These are phyloP conservation scores for Vaucheria bursata DNA, from an alignment of 352 stramenopile species.

Conservation along the genomic window DNA sequence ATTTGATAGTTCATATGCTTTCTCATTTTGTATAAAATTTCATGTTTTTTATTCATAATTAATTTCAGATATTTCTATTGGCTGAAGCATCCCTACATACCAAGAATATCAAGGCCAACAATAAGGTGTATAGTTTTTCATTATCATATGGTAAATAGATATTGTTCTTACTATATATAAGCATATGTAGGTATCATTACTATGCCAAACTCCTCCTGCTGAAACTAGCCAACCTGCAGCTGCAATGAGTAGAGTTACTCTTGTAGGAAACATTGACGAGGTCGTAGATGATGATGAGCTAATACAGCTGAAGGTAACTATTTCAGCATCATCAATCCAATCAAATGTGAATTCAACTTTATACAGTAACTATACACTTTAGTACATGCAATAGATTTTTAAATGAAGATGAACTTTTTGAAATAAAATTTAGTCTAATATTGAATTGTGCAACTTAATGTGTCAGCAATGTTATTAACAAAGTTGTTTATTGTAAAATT, in stretches of 20 bases:
- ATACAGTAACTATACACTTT: too few relatives aligned
- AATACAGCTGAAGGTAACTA: slow-evolving; percentile 38
- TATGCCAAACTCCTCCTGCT: slow-evolving; percentile 48
- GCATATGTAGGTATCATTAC: slow-evolving; percentile 37
- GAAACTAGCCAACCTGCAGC: slow-evolving; percentile 31
- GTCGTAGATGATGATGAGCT: slow-evolving; percentile 48
- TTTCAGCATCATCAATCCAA: slow-evolving; percentile 8
- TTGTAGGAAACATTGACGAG: slow-evolving; percentile 44
- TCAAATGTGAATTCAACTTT: too few relatives aligned
- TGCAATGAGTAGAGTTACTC: slow-evolving; percentile 34
- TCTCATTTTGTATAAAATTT: too few relatives aligned
- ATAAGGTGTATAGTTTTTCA: slow-evolving; percentile 10
- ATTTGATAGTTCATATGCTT: too few relatives aligned
- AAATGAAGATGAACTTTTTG: not conserved
- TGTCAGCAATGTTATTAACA: too few relatives aligned
- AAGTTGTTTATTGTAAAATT: too few relatives aligned
- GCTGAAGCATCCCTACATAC: slow-evolving; percentile 70
- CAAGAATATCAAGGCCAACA: slow-evolving; percentile 61
- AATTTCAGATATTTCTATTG: slow-evolving; percentile 69
- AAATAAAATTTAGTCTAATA: not conserved
- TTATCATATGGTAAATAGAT: too few relatives aligned
- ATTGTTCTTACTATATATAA: too few relatives aligned
- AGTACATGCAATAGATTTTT: too few relatives aligned
- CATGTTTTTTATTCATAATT: too few relatives aligned
- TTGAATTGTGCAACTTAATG: too few relatives aligned